Conservation (phyloP, 2,329 filamentous ascomycete genomes). For the Aureobasidium namibiae region DNA sequence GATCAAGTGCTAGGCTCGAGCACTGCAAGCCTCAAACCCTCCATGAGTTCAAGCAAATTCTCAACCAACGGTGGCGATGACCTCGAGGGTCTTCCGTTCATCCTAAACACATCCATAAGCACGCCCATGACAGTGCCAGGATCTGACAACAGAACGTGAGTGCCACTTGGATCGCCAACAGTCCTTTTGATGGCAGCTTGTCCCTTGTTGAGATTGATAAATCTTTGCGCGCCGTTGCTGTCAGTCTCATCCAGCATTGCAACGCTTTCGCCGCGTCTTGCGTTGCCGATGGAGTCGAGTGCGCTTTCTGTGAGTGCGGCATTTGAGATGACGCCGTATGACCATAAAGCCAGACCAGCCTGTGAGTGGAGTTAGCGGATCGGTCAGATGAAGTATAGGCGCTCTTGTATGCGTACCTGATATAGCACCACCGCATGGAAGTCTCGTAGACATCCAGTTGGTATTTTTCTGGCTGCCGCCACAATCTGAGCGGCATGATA, state of each 20-base stretch:
- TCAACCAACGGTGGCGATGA: conserved; percentile 54
- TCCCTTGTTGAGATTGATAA: conserved; percentile 48
- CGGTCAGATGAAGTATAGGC: too few relatives aligned
- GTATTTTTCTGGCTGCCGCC: conserved; percentile 45
- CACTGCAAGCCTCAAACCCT: conserved; percentile 37
- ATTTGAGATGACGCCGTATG: conserved; percentile 50
- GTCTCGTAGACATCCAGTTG: conserved; percentile 35
- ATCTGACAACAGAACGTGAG: conserved; percentile 40
- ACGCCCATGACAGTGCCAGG: conserved; percentile 52
- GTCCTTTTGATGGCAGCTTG: conserved; percentile 13
- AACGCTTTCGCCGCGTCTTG: conserved; percentile 19
- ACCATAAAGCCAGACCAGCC: conserved; percentile 60
- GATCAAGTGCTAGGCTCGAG: neutral
- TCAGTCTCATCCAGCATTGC: conserved; percentile 50
- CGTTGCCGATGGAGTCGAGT: neutral
- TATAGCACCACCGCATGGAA: conserved; percentile 63
- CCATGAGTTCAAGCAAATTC: conserved; percentile 57
- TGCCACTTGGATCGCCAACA: conserved; percentile 25
- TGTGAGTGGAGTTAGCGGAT: too few relatives aligned
- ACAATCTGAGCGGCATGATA: conserved; percentile 63
- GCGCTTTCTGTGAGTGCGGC: conserved; percentile 22
- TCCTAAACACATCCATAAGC: conserved; percentile 47
- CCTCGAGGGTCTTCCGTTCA: conserved; percentile 39
- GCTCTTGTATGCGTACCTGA: conserved; percentile 31
- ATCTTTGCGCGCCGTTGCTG: conserved; percentile 41